Percentiles rank a stretch among this genome's conserved stretches.
These are phyloP conservation scores for Pichia sp. DNA, from an alignment of 1,139 yeast species.

Conservation along the genomic window DNA sequence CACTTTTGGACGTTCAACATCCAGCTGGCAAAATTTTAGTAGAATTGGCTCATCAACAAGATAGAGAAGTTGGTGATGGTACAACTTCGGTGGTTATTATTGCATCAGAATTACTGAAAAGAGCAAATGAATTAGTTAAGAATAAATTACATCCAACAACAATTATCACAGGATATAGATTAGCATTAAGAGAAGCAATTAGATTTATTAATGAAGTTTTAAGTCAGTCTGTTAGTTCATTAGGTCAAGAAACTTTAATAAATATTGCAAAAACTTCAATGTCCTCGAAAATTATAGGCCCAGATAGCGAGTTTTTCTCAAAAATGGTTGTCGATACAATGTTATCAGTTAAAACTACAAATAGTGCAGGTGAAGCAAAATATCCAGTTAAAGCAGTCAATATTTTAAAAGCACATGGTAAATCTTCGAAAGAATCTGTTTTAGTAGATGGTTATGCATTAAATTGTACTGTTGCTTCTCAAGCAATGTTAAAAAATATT, in stretches of 20 bases:
- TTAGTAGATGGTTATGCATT: slow-evolving; percentile 92
- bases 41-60: slow-evolving; percentile 98
- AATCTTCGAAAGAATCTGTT: slow-evolving; percentile 79
- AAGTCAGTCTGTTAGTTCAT: slow-evolving; percentile 69
- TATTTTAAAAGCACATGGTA: slow-evolving; percentile 93
- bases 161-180: slow-evolving; percentile 90
- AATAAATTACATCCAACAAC: slow-evolving; percentile 97
- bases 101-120: slow-evolving; percentile 84
- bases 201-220: slow-evolving; percentile 83
- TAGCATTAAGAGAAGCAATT: slow-evolving; percentile 88
- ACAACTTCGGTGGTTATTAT: slow-evolving; percentile 94
- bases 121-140: slow-evolving; percentile 92
- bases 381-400: slow-evolving; percentile 98
- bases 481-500: slow-evolving; percentile 84
- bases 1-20: slow-evolving; percentile 91
- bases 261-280: slow-evolving; percentile 95
- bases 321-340: slow-evolving; percentile 92
- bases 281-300: slow-evolving; percentile 96
- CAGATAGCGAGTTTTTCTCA: slow-evolving; percentile 87
- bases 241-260: slow-evolving; percentile 76
- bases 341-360: slow-evolving; percentile 89
- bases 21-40: slow-evolving; percentile 98
- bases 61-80: slow-evolving; percentile 98
- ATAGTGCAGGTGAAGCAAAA: slow-evolving; percentile 78
- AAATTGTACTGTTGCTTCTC: slow-evolving; percentile 96